Evolutionary conservation across 2,329 filamentous ascomycete genomes (phyloP).

Genomic region (Emmonsiellopsis sp.): DNA sequence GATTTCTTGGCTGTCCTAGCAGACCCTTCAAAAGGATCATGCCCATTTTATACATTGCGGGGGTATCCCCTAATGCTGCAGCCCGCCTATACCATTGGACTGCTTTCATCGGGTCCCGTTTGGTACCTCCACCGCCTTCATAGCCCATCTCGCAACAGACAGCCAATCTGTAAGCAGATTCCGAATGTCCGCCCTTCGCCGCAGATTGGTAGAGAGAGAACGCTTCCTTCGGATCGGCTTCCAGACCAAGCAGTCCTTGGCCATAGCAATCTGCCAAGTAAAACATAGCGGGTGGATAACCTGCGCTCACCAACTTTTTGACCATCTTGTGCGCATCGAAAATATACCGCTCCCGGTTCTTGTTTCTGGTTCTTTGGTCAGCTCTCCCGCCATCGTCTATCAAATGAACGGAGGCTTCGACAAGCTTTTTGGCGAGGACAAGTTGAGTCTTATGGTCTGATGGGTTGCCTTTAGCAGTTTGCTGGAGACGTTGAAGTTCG

Average conservation of each 20-base stretch:
- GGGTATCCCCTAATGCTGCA: conserved; percentile 78
- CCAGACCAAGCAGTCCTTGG: conserved; percentile 66
- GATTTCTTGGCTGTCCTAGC: conserved; percentile 74
- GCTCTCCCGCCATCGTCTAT: conserved; percentile 65
- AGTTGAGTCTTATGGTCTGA: conserved; percentile 64
- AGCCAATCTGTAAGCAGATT: conserved; percentile 85
- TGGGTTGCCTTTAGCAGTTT: conserved; percentile 60
- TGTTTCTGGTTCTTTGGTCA: conserved; percentile 54
- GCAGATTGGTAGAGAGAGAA: conserved; percentile 90
- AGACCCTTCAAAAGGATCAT: conserved; percentile 93
- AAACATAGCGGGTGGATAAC: conserved; percentile 84
- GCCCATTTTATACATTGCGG: conserved; percentile 97
- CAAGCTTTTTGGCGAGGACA: conserved; percentile 67
- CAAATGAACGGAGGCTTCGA: conserved; percentile 74
- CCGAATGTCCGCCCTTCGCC: conserved; percentile 77
- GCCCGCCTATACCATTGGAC: conserved; percentile 98
- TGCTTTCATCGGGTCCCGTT: conserved; percentile 82
- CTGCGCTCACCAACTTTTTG: conserved; percentile 69
- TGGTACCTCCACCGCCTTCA: conserved; percentile 87
- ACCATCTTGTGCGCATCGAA: conserved; percentile 81
- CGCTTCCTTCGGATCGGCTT: conserved; percentile 81
- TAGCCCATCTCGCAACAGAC: conserved; percentile 96
- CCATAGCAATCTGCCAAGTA: conserved; percentile 85
- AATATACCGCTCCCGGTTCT: conserved; percentile 71
- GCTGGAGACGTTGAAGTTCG: conserved; percentile 68